Percentiles rank a stretch among this genome's conserved stretches.
Evolutionary conservation across 495 filamentous ascomycete species (phyloP).

Genomic region (Talaromyces borbonicus): DNA sequence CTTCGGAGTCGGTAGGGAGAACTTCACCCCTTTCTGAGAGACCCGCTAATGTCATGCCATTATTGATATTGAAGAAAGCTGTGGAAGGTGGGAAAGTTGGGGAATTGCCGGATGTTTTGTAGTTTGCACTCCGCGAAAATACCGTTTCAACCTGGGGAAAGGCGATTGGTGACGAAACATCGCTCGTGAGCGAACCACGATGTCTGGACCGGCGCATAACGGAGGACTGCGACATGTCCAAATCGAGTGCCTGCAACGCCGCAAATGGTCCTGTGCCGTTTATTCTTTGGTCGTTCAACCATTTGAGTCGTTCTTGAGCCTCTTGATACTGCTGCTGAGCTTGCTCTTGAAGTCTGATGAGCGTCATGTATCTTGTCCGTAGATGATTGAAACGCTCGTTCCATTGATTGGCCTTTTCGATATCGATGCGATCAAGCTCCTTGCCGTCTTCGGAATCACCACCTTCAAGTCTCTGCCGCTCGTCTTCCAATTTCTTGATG

Average conservation of each 20-base stretch:
- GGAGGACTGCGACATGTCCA: conserved; percentile 28
- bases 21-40: conserved; percentile 30
- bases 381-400: conserved; percentile 36
- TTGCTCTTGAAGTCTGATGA: conserved; percentile 39
- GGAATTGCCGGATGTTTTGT: conserved; percentile 38
- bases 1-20: conserved; percentile 32
- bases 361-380: conserved; percentile 41
- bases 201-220: conserved; percentile 40
- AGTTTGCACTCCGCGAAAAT: conserved; percentile 29
- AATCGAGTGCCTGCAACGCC: conserved; percentile 30
- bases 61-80: conserved; percentile 52
- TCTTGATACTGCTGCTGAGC: conserved; percentile 43
- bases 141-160: conserved; percentile 29
- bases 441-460: conserved; percentile 41
- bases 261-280: conserved; percentile 34
- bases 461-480: conserved; percentile 37
- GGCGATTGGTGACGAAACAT: conserved; percentile 37
- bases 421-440: conserved; percentile 41
- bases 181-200: conserved; percentile 38
- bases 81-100: conserved; percentile 37
- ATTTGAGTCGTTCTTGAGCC: conserved; percentile 41
- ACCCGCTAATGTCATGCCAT: conserved; percentile 39
- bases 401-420: conserved; percentile 49
- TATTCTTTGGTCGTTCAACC: conserved; percentile 36
- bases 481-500: conserved; percentile 55